Conservation (phyloP, 2,329 filamentous ascomycete genomes). For the Fusarium sp. region DNA sequence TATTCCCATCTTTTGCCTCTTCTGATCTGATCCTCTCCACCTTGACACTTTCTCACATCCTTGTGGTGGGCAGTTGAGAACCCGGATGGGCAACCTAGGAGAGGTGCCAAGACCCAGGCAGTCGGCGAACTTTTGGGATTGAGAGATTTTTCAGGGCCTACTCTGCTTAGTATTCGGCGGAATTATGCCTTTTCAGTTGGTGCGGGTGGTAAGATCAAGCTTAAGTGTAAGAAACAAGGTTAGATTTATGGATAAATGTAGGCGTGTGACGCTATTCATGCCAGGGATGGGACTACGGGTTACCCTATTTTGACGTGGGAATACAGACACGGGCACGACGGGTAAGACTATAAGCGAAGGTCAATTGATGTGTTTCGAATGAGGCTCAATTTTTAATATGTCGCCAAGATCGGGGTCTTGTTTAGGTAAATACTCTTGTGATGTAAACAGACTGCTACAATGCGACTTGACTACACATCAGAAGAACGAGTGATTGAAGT, state of each 20-base stretch:
- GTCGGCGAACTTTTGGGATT: constrained; percentile 9
- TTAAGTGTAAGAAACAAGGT: constrained; percentile 34
- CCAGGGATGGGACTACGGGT: neutral
- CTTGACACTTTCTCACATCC: neutral
- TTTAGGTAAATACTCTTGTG: neutral
- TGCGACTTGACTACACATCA: too few species aligned
- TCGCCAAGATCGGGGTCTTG: neutral
- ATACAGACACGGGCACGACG: too few species aligned
- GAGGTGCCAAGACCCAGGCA: constrained; percentile 18
- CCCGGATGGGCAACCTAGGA: constrained; percentile 43
- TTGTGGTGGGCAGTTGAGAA: constrained; percentile 38
- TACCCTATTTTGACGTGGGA: constrained; percentile 26
- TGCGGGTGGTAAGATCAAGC: constrained; percentile 11
- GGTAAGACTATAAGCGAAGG: neutral
- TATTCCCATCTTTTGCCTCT: neutral
- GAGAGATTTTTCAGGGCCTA: constrained; percentile 12
- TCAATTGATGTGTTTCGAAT: neutral
- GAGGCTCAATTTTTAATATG: neutral
- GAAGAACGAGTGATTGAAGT: too few species aligned
- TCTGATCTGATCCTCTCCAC: constrained; percentile 8
- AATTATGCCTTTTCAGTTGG: too few species aligned
- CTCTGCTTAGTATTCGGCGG: neutral
- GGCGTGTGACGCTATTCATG: constrained; percentile 5
- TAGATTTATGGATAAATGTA: constrained; percentile 38
- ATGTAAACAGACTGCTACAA: too few species aligned